phyloP scores from a whole-genome alignment of 1,284 basidiomycete species.

The Phylloporus sp. region DNA sequence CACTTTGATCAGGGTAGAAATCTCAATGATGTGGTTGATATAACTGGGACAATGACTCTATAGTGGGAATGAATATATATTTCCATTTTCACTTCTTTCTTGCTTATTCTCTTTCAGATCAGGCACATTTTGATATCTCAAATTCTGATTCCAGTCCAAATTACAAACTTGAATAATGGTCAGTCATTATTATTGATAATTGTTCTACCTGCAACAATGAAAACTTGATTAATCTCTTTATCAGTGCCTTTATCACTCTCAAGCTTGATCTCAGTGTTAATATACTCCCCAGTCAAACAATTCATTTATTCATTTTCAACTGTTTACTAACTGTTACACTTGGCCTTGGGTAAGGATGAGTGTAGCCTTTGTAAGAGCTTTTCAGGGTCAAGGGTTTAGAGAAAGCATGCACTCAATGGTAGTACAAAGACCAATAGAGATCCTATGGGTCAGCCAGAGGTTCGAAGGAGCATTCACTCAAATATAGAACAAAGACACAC shows the following conservation, averaged over 20 bases:
- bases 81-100: neutral
- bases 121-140: constrained; percentile 53
- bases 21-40: constrained; percentile 73
- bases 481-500: too few relatives aligned
- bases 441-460: too few relatives aligned
- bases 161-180: constrained; percentile 65
- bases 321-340: too few relatives aligned
- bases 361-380: too few relatives aligned
- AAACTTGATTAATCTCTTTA: constrained; percentile 82
- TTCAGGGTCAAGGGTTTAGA: too few relatives aligned
- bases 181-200: constrained; percentile 75
- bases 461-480: too few relatives aligned
- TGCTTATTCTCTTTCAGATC: constrained; percentile 39
- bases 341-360: too few relatives aligned
- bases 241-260: constrained; percentile 71
- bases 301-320: neutral
- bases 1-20: constrained; percentile 73
- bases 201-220: constrained; percentile 80
- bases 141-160: constrained; percentile 55
- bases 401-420: too few relatives aligned
- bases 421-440: too few relatives aligned
- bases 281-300: constrained; percentile 57
- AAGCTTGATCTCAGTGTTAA: constrained; percentile 56
- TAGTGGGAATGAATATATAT: constrained; percentile 70
- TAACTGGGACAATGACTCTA: constrained; percentile 65